Base-by-base conservation (phyloP, 345 rosid genomes). In the Aurinia saxatilis region DNA sequence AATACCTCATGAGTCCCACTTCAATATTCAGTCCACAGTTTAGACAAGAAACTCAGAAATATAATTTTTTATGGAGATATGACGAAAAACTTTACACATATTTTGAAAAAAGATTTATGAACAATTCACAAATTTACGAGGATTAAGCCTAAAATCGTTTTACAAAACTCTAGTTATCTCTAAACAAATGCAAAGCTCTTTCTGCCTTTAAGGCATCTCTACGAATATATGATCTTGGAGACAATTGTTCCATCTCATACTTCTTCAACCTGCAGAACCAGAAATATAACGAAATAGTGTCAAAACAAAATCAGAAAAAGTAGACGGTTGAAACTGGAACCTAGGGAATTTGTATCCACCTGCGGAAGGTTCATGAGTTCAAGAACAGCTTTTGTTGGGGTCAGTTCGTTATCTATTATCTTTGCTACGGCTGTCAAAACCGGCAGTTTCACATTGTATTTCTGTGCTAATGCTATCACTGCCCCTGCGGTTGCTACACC, bases 401-500 rank as follows among this genome's bases (percentile, higher is more conserved):
- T 91, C 46, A 86, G 78, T 61, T 91, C 98, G 40, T 80, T 81
- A 69, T 91, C 96, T 37, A 91, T 73, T 61, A 88, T 91, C 67
- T 90, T 82, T 49, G 92, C 98, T 41, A 91, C 96, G 36, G 98
- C 98, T 53, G 98, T 88, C 73, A 91, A 72, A 61, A 91, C 95
- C 0, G 92, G 98, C 78, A 91, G 78, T 78, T 91, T 84, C 60
- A 88, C 96, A 27, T 88, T 86, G 69, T 88, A 91, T 78, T 91
- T 91, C 80, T 91, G 95, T 57, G 96, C 98, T 77, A 88, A 73
- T 42, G 98, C 90, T 76, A 88, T 82, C 46, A 88, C 96, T 40
- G 96, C 98, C 53, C 98, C 96, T 0, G 98, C 98, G 0, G 96
- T 91, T 50, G 98, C 80, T 60, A 91, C 88, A 31, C 98, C 98